Conservation (phyloP, 2,329 filamentous ascomycete genomes). For the Hypomyces rosellus region DNA sequence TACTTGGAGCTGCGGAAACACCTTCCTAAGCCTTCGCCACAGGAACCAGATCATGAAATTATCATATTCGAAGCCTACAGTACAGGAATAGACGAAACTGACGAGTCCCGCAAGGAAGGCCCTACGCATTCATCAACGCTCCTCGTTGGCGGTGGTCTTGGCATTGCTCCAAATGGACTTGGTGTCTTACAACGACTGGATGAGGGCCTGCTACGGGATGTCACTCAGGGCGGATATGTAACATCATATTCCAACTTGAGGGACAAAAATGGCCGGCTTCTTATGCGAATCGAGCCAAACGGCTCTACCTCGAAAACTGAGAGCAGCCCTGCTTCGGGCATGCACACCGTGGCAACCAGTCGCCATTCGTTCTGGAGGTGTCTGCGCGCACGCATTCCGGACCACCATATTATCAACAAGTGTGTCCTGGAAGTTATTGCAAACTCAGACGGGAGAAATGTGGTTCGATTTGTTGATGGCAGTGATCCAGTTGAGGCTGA, state of each 20-base stretch:
- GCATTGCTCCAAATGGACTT: slow-evolving; percentile 20
- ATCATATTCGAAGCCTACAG: slow-evolving; percentile 22
- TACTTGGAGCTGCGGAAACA: slow-evolving; percentile 21
- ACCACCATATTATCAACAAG: slow-evolving; percentile 16
- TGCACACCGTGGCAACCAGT: slow-evolving; percentile 18
- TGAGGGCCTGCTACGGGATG: slow-evolving; percentile 16
- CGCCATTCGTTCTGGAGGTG: slow-evolving; percentile 20
- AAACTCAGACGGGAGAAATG: slow-evolving; percentile 13
- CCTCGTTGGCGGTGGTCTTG: slow-evolving; percentile 20
- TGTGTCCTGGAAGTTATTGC: slow-evolving; percentile 15
- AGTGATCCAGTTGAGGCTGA: slow-evolving; percentile 17
- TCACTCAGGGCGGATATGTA: slow-evolving; percentile 18
- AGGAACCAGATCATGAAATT: slow-evolving; percentile 12
- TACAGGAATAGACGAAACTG: slow-evolving; percentile 14
- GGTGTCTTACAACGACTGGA: slow-evolving; percentile 19
- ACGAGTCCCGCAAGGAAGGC: slow-evolving; percentile 14
- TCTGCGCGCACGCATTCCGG: slow-evolving; percentile 17
- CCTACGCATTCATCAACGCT: slow-evolving; percentile 19
- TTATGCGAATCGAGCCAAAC: slow-evolving; percentile 16
- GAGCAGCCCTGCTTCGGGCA: neutral
- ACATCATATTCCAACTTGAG: slow-evolving; percentile 17
- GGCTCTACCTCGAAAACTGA: neutral
- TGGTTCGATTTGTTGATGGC: slow-evolving; percentile 17
- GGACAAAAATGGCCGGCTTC: slow-evolving; percentile 17
- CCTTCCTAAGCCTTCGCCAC: slow-evolving; percentile 7